phyloP scores from a whole-genome alignment of 306 rosid genomes.

The Lathyrus aphaca region DNA sequence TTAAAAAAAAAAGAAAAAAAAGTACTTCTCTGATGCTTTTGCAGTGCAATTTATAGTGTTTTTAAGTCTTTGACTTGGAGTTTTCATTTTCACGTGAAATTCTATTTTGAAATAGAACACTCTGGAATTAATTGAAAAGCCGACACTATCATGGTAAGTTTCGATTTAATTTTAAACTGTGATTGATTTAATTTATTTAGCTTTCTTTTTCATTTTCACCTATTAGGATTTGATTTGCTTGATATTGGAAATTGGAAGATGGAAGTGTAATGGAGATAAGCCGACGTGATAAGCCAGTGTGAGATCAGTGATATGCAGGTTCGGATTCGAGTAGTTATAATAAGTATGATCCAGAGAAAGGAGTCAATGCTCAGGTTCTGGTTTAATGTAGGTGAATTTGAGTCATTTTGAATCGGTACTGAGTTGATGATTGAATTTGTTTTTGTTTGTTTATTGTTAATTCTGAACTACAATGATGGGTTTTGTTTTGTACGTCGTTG shows the following conservation, averaged over 20 bases:
- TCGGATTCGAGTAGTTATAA: slow-evolving; percentile 66
- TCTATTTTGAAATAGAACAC: slow-evolving; percentile 34
- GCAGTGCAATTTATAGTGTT: slow-evolving; percentile 17
- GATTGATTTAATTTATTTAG: not conserved
- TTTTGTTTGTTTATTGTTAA: not conserved
- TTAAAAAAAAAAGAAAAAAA: slow-evolving; percentile 23
- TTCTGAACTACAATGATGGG: slow-evolving; percentile 30
- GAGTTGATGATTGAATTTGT: no score
- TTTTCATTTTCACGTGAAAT: slow-evolving; percentile 43
- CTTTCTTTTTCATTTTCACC: slow-evolving; percentile 14
- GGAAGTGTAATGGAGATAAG: slow-evolving; percentile 62
- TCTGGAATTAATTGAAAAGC: no score
- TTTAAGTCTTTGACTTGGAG: slow-evolving; percentile 41
- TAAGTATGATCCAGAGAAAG: slow-evolving; percentile 84
- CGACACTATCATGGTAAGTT: slow-evolving; percentile 51
- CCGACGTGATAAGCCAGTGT: slow-evolving; percentile 69
- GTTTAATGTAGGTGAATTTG: slow-evolving; percentile 87
- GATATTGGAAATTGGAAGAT: slow-evolving; percentile 4
- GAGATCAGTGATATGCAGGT: slow-evolving; percentile 98
- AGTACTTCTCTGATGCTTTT: slow-evolving; percentile 29
- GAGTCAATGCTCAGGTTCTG: slow-evolving; percentile 96
- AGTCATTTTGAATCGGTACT: slow-evolving; percentile 30
- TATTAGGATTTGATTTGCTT: slow-evolving; percentile 34
- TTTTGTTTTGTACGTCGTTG: slow-evolving; percentile 69
- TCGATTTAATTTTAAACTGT: slow-evolving; percentile 2